Conservation (phyloP, 2,329 filamentous ascomycete genomes). For the Sclerotinia trifoliorum region DNA sequence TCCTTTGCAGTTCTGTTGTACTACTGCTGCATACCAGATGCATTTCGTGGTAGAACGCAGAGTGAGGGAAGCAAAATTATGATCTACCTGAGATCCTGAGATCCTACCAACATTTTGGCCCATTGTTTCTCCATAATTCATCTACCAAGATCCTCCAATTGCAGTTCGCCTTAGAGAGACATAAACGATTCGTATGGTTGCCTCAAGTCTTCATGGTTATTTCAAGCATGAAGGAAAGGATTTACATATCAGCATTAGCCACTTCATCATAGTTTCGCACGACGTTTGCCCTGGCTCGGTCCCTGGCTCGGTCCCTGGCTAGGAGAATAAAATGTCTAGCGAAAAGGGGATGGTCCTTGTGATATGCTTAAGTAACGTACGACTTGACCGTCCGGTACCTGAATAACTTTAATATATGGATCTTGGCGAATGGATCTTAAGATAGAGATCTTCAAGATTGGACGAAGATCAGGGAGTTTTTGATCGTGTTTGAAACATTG, state of each 20-base stretch:
- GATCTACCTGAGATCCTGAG: background rate
- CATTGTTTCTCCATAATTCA: constrained; percentile 11
- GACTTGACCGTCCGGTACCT: background rate
- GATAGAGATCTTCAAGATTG: constrained; percentile 23
- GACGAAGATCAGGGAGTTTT: constrained; percentile 18
- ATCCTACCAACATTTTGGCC: background rate
- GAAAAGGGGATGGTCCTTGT: constrained; percentile 1
- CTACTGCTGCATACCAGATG: constrained; percentile 12
- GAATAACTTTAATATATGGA: constrained; percentile 21
- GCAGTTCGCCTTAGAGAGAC: background rate
- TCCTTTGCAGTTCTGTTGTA: background rate
- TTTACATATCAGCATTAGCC: background rate
- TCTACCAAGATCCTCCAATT: background rate
- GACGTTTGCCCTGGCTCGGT: background rate
- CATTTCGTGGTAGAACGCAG: background rate
- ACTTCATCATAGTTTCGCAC: background rate
- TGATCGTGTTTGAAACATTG: constrained; percentile 17
- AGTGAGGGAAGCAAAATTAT: background rate
- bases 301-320: background rate
- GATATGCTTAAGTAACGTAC: background rate
- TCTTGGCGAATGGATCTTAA: constrained; percentile 18
- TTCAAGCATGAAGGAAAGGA: constrained; percentile 6
- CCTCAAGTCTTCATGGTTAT: background rate
- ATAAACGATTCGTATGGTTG: background rate
- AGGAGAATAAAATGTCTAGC: constrained; percentile 4